Conservation (phyloP, 768 basidiomycete genomes). For the Russula sp. region DNA sequence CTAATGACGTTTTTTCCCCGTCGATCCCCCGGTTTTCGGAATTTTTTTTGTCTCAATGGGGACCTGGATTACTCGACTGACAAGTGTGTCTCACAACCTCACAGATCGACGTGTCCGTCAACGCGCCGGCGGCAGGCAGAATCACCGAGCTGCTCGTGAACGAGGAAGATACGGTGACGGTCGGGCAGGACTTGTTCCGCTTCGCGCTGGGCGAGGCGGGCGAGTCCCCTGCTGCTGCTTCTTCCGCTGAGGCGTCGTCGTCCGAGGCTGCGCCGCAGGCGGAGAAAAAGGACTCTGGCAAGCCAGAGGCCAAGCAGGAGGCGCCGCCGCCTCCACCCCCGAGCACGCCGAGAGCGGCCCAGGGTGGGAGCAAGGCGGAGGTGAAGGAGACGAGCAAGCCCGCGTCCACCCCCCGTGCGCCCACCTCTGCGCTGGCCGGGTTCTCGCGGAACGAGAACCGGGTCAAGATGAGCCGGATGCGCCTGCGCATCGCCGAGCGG, state of each 20-base stretch:
- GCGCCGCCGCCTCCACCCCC: conserved; percentile 36
- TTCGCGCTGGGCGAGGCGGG: conserved; percentile 65
- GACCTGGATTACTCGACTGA: neutral
- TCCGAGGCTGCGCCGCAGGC: conserved; percentile 26
- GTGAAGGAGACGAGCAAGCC: conserved; percentile 33
- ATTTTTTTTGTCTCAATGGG: neutral
- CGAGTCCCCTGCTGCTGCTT: conserved; percentile 19
- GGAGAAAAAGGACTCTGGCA: conserved; percentile 36
- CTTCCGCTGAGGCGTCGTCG: conserved; percentile 21
- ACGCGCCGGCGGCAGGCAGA: conserved; percentile 81
- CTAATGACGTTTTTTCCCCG: neutral
- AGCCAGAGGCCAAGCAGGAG: conserved; percentile 40
- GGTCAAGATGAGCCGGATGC: conserved; percentile 99
- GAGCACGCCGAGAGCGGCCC: conserved; percentile 28
- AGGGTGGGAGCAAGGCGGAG: conserved; percentile 34
- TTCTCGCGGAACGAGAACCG: conserved; percentile 73
- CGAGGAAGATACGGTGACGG: conserved; percentile 91
- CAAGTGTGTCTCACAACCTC: neutral
- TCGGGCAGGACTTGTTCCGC: conserved; percentile 91
- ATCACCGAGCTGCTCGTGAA: conserved; percentile 81
- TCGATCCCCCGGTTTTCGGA: neutral
- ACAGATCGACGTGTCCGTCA: conserved; percentile 96
- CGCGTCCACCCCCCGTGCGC: conserved; percentile 23
- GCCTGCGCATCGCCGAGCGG: conserved; percentile 91
- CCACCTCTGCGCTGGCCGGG: conserved; percentile 34